A percentile compares a stretch with the other conserved stretches of the same genome.
These are phyloP conservation scores for Alternaria sp. DNA, from an alignment of 2,329 filamentous ascomycete genomes.

Conservation along the genomic window DNA sequence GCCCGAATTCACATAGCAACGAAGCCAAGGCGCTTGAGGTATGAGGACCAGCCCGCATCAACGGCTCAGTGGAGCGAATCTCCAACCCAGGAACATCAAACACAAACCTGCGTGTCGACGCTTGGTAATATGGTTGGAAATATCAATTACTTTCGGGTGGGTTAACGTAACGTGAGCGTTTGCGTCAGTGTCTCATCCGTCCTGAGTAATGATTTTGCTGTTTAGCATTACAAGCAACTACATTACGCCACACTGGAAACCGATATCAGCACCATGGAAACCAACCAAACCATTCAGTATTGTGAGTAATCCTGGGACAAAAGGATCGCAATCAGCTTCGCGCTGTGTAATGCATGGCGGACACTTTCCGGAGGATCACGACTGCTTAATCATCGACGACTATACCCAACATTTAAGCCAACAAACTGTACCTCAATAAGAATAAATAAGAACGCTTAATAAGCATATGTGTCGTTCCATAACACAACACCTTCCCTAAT, in stretches of 20 bases:
- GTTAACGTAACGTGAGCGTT: neutral
- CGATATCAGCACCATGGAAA: neutral
- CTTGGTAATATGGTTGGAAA: too few species aligned
- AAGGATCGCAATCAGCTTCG: neutral
- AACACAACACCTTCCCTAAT: neutral
- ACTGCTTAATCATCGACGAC: neutral
- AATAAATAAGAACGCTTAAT: neutral
- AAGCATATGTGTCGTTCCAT: neutral
- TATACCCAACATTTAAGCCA: neutral
- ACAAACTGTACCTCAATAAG: neutral
- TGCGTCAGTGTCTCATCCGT: neutral
- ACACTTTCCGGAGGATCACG: neutral
- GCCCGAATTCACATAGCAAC: conserved; percentile 67
- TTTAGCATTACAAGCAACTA: neutral
- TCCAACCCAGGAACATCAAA: neutral
- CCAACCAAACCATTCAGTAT: neutral
- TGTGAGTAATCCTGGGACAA: accelerated
- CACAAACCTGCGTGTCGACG: neutral
- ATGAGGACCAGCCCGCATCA: neutral
- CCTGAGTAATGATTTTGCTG: neutral
- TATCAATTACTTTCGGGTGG: too few species aligned
- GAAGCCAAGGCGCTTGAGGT: neutral
- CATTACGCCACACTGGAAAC: neutral
- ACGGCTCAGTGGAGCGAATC: neutral
- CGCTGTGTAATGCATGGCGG: neutral